phyloP scores from a whole-genome alignment of 1,139 yeast species.

The Pichia sp. region DNA sequence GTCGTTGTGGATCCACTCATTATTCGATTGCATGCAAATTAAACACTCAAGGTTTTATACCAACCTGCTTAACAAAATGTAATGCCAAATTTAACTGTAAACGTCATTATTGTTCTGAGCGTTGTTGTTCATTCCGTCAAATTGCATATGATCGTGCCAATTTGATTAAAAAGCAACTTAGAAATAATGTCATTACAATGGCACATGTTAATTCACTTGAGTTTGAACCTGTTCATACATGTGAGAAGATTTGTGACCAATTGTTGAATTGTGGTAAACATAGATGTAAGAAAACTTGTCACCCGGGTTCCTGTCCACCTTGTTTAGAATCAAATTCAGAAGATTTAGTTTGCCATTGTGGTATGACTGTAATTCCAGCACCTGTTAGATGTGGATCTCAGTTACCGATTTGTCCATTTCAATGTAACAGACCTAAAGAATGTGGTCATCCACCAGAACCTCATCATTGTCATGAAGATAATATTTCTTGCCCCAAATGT shows the following conservation, averaged over 20 bases:
- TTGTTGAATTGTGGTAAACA: slow-evolving; percentile 67
- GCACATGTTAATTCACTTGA: slow-evolving; percentile 37
- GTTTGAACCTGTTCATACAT: slow-evolving; percentile 72
- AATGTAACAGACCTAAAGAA: slow-evolving; percentile 49
- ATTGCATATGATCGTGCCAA: slow-evolving; percentile 58
- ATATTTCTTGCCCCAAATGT: slow-evolving; percentile 67
- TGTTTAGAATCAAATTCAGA: slow-evolving; percentile 79
- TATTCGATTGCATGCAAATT: slow-evolving; percentile 62
- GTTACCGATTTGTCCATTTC: slow-evolving; percentile 60
- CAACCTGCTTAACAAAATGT: slow-evolving; percentile 71
- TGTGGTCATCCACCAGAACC: slow-evolving; percentile 76
- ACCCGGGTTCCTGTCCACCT: slow-evolving; percentile 75
- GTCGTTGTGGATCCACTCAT: slow-evolving; percentile 44
- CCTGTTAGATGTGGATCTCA: slow-evolving; percentile 87
- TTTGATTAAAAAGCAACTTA: slow-evolving; percentile 38
- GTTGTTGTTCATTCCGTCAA: slow-evolving; percentile 67
- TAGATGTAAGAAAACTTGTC: slow-evolving; percentile 68
- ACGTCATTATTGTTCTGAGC: slow-evolving; percentile 63
- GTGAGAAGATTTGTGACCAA: slow-evolving; percentile 64
- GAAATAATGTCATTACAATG: slow-evolving; percentile 33
- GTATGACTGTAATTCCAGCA: slow-evolving; percentile 69
- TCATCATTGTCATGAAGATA: slow-evolving; percentile 70
- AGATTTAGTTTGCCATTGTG: slow-evolving; percentile 80
- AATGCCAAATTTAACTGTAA: slow-evolving; percentile 72
- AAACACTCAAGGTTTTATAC: slow-evolving; percentile 40